phyloP scores from a whole-genome alignment of 495 filamentous ascomycete genomes.

The Clohesyomyces aquaticus region DNA sequence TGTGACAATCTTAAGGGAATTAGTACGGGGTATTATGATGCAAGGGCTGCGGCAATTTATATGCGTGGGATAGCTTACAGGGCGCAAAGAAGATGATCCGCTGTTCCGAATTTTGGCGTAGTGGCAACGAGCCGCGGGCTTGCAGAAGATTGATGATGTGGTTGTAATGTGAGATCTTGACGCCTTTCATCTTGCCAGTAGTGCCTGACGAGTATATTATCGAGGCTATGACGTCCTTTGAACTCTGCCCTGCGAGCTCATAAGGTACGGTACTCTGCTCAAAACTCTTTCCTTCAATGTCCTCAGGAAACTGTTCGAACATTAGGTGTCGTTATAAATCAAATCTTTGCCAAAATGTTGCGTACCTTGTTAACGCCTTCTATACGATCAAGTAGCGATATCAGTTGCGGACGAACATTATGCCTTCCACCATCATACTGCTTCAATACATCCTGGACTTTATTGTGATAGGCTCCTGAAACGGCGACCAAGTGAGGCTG shows the following conservation, averaged over 20 bases:
- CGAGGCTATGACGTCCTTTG: slow-evolving; percentile 12
- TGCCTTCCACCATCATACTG: not conserved
- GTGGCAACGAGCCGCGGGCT: slow-evolving; percentile 15
- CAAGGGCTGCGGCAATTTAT: too few species aligned
- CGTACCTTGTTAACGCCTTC: slow-evolving; percentile 8
- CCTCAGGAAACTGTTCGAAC: slow-evolving; percentile 16
- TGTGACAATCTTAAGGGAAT: slow-evolving; percentile 16
- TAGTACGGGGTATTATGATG: too few species aligned
- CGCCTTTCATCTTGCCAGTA: slow-evolving; percentile 32
- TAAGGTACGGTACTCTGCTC: slow-evolving; percentile 9
- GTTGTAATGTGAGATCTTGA: slow-evolving; percentile 25
- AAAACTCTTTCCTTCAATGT: slow-evolving; percentile 1
- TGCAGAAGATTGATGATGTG: slow-evolving; percentile 22
- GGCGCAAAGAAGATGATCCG: slow-evolving; percentile 30
- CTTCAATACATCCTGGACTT: slow-evolving; percentile 10
- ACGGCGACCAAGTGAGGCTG: slow-evolving; percentile 14
- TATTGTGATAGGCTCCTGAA: slow-evolving; percentile 14
- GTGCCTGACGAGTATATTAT: slow-evolving; percentile 31
- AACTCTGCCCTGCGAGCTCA: slow-evolving; percentile 13
- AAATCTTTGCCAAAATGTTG: not conserved
- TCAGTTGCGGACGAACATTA: not conserved
- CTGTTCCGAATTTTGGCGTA: slow-evolving; percentile 17
- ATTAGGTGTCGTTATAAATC: not conserved
- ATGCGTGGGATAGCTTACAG: too few species aligned
- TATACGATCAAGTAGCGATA: slow-evolving; percentile 17